Evolutionary conservation across 225 moss, liverwort and hornwort genomes (phyloP), one percentile per base, ranked within the genome.

Genomic region (Pseudisothecium myosuroides): DNA sequence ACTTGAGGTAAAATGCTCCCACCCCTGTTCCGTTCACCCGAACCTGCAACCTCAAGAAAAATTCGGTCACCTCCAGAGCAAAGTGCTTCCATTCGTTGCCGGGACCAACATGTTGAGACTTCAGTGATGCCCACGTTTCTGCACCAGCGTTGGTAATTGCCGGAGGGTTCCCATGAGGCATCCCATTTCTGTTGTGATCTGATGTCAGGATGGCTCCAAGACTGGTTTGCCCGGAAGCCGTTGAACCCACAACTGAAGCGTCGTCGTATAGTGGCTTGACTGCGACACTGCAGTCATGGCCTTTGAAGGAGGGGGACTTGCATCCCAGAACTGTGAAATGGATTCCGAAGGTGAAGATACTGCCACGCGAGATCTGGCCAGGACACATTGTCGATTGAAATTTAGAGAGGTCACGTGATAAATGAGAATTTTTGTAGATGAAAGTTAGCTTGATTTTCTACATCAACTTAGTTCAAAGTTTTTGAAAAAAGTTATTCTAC

Each of bases 321-420:
- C 95, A 95, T 85, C 92, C 93, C 45, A 58, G 41, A 18, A 94
- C 93, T 31, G 56, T 89, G 58, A 92, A 83, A 41, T 91, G 92
- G 76, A 94, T 50, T 79, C 93, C 95, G 81, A 95, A 95, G 28
- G 88, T 81, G 84, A 78, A 95, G 62, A 92, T 73, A 52, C 34
- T 90, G 20, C 95, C 94, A 21, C 90, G 93, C 7, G 91, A 61
- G 20, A 94, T 94, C 95, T 95, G 87, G 32, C 36, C 14, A 22
- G 29, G 37, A 91, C 41, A 37, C 52, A 82, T 77, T 45, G 34
- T 47, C 8, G 41, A 79, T 67, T 32, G 21, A 71, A 20, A 78
- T 34, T 74, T 32, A 45, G 66, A 39, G 63, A 80, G 26, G 41
- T 19, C 41, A 17, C 5, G 29, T 29, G 41, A 28, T 28, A 36